Evolutionary conservation across 139 green algal genomes (phyloP), one percentile per base, ranked within the genome.

Genomic region (Mesotaenium endlicherianum): DNA sequence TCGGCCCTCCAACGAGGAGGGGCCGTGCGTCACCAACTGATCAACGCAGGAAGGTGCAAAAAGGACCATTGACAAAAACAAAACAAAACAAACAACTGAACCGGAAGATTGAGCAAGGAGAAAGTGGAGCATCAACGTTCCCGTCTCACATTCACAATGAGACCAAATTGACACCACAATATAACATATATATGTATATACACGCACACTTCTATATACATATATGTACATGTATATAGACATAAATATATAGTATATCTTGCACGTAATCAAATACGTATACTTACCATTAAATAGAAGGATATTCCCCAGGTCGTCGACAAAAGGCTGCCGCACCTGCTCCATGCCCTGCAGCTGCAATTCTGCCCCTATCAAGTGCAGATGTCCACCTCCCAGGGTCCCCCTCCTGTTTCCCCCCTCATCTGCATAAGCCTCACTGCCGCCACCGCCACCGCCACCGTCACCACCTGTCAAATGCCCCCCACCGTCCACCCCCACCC

Each of bases 271-370:
- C 20, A 26, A 34, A 34, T 64, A 20, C 50, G 26, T 64, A 26
- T 16, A 11, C 64, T 42, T 14, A 74, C 64, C 64, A 16, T 74
- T 74, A 16, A 74, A 74, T 16, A 74, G 14, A 30, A 60, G 20
- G 20, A 70, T n/a, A 55, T 57, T 42, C 20, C 64, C 64, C 11
- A 11, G 14, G 11, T 14, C 64, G 64, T 74, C 64, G 11, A 31
- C 34, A 8, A 74, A 17, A 14, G 64, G 64, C 17, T 74, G 64
- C 11, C 64, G 11, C 31, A 74, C 64, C 8, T 26, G 11, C 14
- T 74, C 64, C 64, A 16, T 17, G 14, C 64, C 64, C 64, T 16
- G 64, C 64, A 74, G 36, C 64, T 74, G 64, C 31, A 74, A 42
- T 16, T 40, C 31, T 16, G 64, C 64, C 36, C 64, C 64, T 40